Percentiles rank a stretch among this genome's conserved stretches.
phyloP scores from a whole-genome alignment of 192 early-diverging fungal species.

The Geosiphon pyriformis region DNA sequence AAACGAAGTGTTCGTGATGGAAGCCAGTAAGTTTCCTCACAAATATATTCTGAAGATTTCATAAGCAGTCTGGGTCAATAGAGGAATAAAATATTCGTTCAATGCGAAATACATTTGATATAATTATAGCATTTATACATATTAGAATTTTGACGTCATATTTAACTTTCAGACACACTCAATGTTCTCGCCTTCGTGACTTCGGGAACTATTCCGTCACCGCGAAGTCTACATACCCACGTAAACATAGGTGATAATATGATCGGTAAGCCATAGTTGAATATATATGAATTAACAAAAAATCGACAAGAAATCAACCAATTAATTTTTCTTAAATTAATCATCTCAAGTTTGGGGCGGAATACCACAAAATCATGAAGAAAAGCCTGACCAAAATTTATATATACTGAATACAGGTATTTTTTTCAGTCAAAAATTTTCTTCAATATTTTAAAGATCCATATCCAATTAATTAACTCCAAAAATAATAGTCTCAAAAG shows the following conservation, averaged over 20 bases:
- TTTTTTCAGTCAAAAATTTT: background rate
- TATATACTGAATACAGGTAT: conserved; percentile 40
- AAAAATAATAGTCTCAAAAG: conserved; percentile 26
- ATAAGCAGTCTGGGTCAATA: background rate
- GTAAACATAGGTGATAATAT: conserved; percentile 42
- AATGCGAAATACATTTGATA: background rate
- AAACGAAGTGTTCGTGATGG: conserved; percentile 38
- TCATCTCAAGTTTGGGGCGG: conserved; percentile 37
- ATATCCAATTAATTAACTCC: background rate
- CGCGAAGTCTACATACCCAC: conserved; percentile 36
- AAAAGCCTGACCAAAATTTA: conserved; percentile 31
- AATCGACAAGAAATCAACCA: background rate
- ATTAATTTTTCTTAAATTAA: background rate
- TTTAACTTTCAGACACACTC: conserved; percentile 23
- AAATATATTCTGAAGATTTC: background rate
- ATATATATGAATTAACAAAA: background rate
- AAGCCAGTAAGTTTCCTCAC: conserved; percentile 29
- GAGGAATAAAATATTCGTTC: background rate
- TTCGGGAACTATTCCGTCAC: conserved; percentile 38
- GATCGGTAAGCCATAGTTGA: conserved; percentile 29
- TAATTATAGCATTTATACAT: background rate
- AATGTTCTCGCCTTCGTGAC: conserved; percentile 33
- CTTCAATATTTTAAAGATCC: background rate
- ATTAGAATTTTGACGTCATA: background rate
- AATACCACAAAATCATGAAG: conserved; percentile 25